phyloP scores from a whole-genome alignment of 108 stramenopile genomes.

The Skeletonema potamos region DNA sequence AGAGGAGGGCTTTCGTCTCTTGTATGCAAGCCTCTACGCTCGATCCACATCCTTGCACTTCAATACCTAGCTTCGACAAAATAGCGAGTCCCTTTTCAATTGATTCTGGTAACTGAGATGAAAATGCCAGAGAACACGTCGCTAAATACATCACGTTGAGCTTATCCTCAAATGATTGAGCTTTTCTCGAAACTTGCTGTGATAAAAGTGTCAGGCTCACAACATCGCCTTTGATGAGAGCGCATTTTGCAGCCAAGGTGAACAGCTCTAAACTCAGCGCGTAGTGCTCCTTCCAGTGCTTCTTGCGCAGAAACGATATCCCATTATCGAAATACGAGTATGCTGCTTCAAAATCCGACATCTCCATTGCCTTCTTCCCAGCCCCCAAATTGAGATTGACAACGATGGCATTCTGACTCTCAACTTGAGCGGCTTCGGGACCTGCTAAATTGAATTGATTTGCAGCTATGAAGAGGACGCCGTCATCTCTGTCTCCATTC shows the following conservation, averaged over 20 bases:
- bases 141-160: not conserved
- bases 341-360: constrained; percentile 8
- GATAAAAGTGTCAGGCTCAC: not conserved
- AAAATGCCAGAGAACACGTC: not conserved
- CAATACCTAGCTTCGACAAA: constrained; percentile 1
- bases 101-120: constrained; percentile 7
- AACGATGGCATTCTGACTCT: not conserved
- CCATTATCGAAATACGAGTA: constrained; percentile 17
- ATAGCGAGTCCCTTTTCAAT: not conserved
- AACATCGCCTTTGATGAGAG: not conserved
- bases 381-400: constrained; percentile 20
- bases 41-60: not conserved
- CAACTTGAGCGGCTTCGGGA: not conserved
- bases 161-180: constrained; percentile 3
- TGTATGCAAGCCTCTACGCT: not conserved
- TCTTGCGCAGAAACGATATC: constrained; percentile 12
- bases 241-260: not conserved
- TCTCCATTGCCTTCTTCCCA: constrained; percentile 29
- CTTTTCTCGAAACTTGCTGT: not conserved
- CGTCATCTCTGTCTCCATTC: not conserved
- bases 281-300: constrained; percentile 18
- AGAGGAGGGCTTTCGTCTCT: not conserved
- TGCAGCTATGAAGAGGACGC: constrained; percentile 17
- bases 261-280: constrained; percentile 1
- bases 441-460: constrained; percentile 21